Evolutionary conservation across 2,329 filamentous ascomycete species (phyloP).

Genomic region (Zasmidium angulare): DNA sequence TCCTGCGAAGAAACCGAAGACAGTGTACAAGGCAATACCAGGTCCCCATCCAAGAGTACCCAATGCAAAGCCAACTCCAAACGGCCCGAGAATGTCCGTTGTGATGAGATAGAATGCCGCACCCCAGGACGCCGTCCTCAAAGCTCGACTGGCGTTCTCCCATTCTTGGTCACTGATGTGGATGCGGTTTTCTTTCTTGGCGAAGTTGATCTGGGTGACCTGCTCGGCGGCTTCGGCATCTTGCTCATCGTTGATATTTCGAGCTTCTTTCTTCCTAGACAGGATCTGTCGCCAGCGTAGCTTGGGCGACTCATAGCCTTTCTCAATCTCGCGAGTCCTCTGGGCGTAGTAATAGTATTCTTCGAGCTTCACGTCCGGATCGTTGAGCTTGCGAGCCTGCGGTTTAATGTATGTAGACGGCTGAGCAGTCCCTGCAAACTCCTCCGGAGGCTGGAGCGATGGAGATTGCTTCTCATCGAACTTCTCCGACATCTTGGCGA

Average conservation of each 20-base stretch:
- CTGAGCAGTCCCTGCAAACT: too few relatives aligned
- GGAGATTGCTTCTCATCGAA: background rate
- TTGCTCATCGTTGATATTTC: slow-evolving; percentile 5
- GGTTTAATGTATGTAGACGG: slow-evolving; percentile 26
- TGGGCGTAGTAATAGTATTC: slow-evolving; percentile 30
- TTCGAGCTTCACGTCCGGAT: slow-evolving; percentile 26
- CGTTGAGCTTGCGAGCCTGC: slow-evolving; percentile 31
- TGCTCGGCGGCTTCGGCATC: slow-evolving; percentile 7
- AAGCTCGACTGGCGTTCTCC: slow-evolving; percentile 35
- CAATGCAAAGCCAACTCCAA: slow-evolving; percentile 31
- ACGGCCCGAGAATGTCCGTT: slow-evolving; percentile 41
- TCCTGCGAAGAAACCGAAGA: slow-evolving; percentile 38
- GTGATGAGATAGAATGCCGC: slow-evolving; percentile 41
- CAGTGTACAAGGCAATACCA: slow-evolving; percentile 39
- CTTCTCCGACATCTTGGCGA: background rate
- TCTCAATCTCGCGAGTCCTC: slow-evolving; percentile 24
- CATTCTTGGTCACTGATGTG: slow-evolving; percentile 35
- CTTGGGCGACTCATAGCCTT: slow-evolving; percentile 14
- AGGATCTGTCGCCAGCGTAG: slow-evolving; percentile 21
- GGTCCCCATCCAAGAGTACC: slow-evolving; percentile 35
- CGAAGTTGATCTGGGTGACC: slow-evolving; percentile 15
- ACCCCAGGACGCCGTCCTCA: slow-evolving; percentile 37
- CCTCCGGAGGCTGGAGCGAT: background rate
- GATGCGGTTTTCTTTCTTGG: slow-evolving; percentile 14
- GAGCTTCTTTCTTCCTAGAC: slow-evolving; percentile 15